These are phyloP conservation scores for Backusella psychrophila DNA, from an alignment of 192 early-diverging fungal genomes.

Conservation along the genomic window DNA sequence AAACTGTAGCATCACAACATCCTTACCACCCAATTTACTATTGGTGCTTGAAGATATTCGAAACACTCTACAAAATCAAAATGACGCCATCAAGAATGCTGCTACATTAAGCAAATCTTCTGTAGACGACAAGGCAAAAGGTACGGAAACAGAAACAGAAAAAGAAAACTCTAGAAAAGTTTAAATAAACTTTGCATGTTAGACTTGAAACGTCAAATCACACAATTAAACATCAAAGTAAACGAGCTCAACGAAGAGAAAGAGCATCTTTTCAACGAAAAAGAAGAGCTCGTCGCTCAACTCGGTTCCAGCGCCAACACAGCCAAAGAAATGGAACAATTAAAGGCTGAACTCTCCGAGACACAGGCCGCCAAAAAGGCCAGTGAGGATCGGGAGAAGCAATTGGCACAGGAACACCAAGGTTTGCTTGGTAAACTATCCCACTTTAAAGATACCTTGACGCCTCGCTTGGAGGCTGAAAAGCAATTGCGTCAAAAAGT, in stretches of 20 bases:
- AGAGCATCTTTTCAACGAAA: slow-evolving; percentile 29
- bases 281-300: slow-evolving; percentile 12
- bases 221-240: slow-evolving; percentile 23
- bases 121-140: neutral
- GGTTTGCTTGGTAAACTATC: slow-evolving; percentile 72
- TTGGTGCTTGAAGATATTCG: slow-evolving; percentile 7
- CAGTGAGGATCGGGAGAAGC: slow-evolving; percentile 36
- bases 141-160: neutral
- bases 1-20: neutral
- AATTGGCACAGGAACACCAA: slow-evolving; percentile 55
- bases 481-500: slow-evolving; percentile 62
- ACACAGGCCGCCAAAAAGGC: slow-evolving; percentile 28
- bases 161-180: neutral
- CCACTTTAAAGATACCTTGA: slow-evolving; percentile 77
- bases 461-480: slow-evolving; percentile 82
- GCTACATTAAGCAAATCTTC: neutral
- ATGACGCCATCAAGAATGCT: neutral
- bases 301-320: neutral
- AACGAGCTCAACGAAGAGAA: slow-evolving; percentile 53
- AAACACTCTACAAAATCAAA: slow-evolving; percentile 9
- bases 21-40: slow-evolving; percentile 10
- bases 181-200: neutral
- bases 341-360: slow-evolving; percentile 25
- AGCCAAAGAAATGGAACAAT: neutral
- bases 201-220: slow-evolving; percentile 31